A percentile compares a stretch with the other conserved stretches of the same genome.
These are phyloP conservation scores for Chlorokybus atmophyticus DNA, from an alignment of 139 green algal genomes.

Conservation along the genomic window DNA sequence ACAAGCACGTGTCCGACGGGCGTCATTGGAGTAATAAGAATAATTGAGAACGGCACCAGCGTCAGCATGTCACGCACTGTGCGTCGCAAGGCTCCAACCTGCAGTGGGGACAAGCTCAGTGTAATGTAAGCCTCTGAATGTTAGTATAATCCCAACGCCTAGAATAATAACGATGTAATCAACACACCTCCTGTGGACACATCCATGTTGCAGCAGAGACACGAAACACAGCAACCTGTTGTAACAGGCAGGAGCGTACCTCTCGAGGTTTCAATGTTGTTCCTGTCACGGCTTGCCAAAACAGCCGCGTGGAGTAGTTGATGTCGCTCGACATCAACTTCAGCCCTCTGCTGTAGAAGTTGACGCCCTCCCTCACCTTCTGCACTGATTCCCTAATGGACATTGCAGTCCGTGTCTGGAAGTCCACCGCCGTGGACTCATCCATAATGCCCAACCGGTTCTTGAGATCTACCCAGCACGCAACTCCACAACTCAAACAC, in stretches of 20 bases:
- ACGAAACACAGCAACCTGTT: too few species aligned
- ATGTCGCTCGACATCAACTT: slow-evolving; percentile 37
- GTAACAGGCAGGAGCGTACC: slow-evolving; percentile 56
- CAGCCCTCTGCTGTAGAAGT: slow-evolving; percentile 67
- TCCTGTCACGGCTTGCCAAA: slow-evolving; percentile 37
- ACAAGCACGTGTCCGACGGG: slow-evolving; percentile 93
- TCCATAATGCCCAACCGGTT: slow-evolving; percentile 24
- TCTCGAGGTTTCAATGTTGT: slow-evolving; percentile 77
- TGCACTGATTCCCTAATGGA: slow-evolving; percentile 1
- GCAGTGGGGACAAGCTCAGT: background rate
- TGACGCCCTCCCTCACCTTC: slow-evolving; percentile 54
- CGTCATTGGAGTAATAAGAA: slow-evolving; percentile 90
- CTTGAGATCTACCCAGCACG: slow-evolving; percentile 34
- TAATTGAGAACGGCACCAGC: slow-evolving; percentile 94
- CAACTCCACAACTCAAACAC: too few species aligned
- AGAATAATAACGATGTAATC: too few species aligned
- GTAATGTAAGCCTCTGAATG: too few species aligned
- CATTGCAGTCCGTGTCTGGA: background rate
- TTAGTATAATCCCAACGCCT: too few species aligned
- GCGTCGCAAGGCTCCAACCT: slow-evolving; percentile 53
- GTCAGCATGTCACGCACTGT: slow-evolving; percentile 78
- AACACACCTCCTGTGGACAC: too few species aligned
- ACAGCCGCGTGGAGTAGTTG: slow-evolving; percentile 15
- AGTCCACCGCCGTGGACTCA: slow-evolving; percentile 8
- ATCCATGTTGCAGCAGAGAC: too few species aligned